Evolutionary conservation across 305 asterid species (phyloP).

Genomic region (Solanum hybrid): DNA sequence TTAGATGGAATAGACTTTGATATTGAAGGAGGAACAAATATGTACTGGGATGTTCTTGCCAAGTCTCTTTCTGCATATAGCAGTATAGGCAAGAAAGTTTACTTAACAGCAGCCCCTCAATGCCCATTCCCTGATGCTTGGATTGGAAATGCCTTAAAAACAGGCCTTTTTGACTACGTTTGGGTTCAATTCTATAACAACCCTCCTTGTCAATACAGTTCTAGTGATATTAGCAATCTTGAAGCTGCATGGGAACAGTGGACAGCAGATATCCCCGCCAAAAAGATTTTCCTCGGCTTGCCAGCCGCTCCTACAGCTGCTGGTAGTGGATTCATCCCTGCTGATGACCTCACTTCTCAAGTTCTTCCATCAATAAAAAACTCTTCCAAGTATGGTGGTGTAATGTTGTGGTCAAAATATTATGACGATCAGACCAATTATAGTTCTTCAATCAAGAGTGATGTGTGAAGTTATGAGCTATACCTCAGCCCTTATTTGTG

Average conservation of each 20-base stretch:
- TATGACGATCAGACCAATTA: conserved; percentile 2
- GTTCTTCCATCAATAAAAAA: conserved; percentile 2
- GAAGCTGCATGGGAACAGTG: conserved; percentile 13
- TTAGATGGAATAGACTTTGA: conserved; percentile 11
- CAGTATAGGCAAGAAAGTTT: neutral
- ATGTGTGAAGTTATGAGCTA: neutral
- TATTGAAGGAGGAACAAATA: neutral
- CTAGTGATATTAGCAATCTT: neutral
- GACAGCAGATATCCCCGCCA: neutral
- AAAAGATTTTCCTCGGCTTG: neutral
- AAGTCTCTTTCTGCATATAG: conserved; percentile 1
- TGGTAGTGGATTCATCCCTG: conserved; percentile 6
- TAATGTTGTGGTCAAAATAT: conserved; percentile 9
- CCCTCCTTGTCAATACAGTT: conserved; percentile 10
- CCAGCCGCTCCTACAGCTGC: conserved; percentile 8
- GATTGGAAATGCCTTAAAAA: conserved; percentile 5
- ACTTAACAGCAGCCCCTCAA: conserved; percentile 11
- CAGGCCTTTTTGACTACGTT: conserved; percentile 11
- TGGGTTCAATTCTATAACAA: conserved; percentile 15
- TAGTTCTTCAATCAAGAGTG: conserved; percentile 7
- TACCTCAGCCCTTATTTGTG: neutral
- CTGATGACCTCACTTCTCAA: neutral
- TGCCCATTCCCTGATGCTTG: conserved; percentile 14
- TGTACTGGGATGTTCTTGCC: conserved; percentile 11
- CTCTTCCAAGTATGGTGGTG: conserved; percentile 10